Conservation (phyloP, 192 early-diverging fungal genomes). For the Coemansia sp. region DNA sequence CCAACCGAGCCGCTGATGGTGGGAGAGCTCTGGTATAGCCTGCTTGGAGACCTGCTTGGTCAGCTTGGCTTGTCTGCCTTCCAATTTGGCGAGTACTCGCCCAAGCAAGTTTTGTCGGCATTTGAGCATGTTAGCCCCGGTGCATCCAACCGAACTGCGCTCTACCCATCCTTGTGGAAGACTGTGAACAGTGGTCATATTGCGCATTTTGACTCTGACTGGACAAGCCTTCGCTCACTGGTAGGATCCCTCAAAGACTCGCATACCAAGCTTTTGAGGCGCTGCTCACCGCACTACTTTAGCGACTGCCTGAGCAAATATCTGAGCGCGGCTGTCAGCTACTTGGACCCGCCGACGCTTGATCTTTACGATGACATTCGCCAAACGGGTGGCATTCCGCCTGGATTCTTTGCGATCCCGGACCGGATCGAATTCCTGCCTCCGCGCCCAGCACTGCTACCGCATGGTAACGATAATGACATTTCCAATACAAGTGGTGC, state of each 20-base stretch:
- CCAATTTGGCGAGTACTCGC: constrained; percentile 23
- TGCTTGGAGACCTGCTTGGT: constrained; percentile 22
- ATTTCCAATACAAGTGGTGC: not conserved
- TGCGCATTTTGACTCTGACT: constrained; percentile 17
- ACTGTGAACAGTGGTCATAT: not conserved
- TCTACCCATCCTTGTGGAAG: constrained; percentile 30
- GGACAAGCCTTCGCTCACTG: constrained; percentile 14
- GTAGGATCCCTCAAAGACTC: constrained; percentile 9
- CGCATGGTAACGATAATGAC: not conserved
- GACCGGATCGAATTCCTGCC: constrained; percentile 12
- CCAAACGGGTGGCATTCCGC: constrained; percentile 27
- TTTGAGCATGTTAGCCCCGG: constrained; percentile 23
- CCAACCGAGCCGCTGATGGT: constrained; percentile 11
- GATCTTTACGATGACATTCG: constrained; percentile 32
- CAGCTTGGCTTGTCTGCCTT: constrained; percentile 29
- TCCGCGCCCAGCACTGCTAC: constrained; percentile 3
- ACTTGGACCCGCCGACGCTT: constrained; percentile 29
- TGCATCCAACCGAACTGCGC: not conserved
- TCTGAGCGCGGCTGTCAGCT: constrained; percentile 19
- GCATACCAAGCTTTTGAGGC: constrained; percentile 7
- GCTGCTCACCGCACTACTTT: constrained; percentile 27
- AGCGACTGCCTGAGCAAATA: constrained; percentile 16
- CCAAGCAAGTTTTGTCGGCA: constrained; percentile 11
- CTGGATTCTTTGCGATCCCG: constrained; percentile 34
- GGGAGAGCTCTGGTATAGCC: constrained; percentile 22